Percentiles rank a stretch among this genome's conserved stretches.
These are phyloP conservation scores for Pouteria campechiana DNA, from an alignment of 179 eudicot species.

Conservation along the genomic window DNA sequence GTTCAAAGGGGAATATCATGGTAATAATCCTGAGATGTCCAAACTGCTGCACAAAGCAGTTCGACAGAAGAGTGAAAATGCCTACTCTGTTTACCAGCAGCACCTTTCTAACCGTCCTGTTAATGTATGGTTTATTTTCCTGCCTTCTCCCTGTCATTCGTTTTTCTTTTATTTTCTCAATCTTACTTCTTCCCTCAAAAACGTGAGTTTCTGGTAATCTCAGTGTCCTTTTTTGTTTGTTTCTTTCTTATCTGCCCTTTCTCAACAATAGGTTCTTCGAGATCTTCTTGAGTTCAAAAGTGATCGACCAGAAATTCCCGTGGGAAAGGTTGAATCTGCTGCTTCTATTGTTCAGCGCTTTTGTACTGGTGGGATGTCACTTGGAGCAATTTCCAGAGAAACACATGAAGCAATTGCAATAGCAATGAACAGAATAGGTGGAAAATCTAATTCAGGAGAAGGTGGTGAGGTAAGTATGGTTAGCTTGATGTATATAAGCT, in stretches of 20 bases:
- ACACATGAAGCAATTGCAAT: conserved; percentile 99
- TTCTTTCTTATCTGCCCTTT: conserved; percentile 1
- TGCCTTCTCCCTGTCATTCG: not conserved
- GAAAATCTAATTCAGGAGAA: conserved; percentile 98
- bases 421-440: conserved; percentile 98
- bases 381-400: conserved; percentile 99
- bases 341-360: conserved; percentile 83
- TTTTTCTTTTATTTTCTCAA: not conserved
- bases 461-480: conserved; percentile 90
- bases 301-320: conserved; percentile 85
- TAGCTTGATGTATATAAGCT: too few relatives aligned
- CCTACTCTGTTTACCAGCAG: conserved; percentile 94
- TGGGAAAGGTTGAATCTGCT: conserved; percentile 96
- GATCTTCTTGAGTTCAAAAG: conserved; percentile 92
- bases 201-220: too few relatives aligned
- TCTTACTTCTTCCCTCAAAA: too few relatives aligned
- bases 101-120: conserved; percentile 96
- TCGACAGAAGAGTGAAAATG: conserved; percentile 89
- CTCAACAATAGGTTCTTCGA: conserved; percentile 59
- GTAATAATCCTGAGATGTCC: conserved; percentile 98
- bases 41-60: conserved; percentile 98
- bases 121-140: conserved; percentile 40
- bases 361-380: conserved; percentile 99
- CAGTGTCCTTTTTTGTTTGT: not conserved
- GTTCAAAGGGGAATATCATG: conserved; percentile 80